Conservation (phyloP, 2,329 filamentous ascomycete species). For the Scorias spongiosa region DNA sequence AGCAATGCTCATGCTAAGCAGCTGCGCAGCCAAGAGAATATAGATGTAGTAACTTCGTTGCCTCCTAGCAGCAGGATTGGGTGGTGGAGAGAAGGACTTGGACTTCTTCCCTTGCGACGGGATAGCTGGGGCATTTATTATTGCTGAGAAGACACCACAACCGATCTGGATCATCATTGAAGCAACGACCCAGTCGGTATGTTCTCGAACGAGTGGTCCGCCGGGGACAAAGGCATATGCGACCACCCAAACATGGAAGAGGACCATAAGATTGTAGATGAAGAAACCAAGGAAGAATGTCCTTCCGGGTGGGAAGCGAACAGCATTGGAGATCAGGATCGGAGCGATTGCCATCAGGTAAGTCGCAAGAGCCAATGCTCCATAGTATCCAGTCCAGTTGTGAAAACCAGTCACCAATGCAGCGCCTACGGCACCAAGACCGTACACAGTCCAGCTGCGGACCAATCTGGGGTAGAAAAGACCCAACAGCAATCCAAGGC, state of each 20-base stretch:
- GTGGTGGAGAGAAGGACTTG: constrained; percentile 19
- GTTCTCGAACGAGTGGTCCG: constrained; percentile 80
- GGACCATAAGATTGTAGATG: constrained; percentile 79
- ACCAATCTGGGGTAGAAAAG: constrained; percentile 55
- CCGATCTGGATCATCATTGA: constrained; percentile 74
- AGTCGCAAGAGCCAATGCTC: constrained; percentile 56
- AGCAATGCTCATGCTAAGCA: constrained; percentile 64
- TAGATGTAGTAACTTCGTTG: constrained; percentile 55
- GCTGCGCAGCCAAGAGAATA: constrained; percentile 58
- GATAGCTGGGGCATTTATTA: constrained; percentile 33
- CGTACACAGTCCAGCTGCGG: constrained; percentile 66
- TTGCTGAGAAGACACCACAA: constrained; percentile 60
- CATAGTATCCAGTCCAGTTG: constrained; percentile 84
- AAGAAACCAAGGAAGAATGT: constrained; percentile 84
- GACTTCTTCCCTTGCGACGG: constrained; percentile 28
- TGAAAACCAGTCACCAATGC: constrained; percentile 58
- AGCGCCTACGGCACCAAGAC: constrained; percentile 63
- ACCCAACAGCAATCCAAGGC: constrained; percentile 60
- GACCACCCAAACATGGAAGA: constrained; percentile 98
- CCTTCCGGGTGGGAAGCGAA: constrained; percentile 58
- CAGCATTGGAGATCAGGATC: constrained; percentile 58
- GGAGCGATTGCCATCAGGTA: constrained; percentile 73
- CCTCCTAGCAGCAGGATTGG: constrained; percentile 32
- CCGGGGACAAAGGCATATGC: constrained; percentile 97
- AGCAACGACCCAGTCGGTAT: constrained; percentile 89